Evolutionary conservation across 1,284 basidiomycete species (phyloP), one percentile per base, ranked within the genome.

Genomic region (Albatrellus sp.): DNA sequence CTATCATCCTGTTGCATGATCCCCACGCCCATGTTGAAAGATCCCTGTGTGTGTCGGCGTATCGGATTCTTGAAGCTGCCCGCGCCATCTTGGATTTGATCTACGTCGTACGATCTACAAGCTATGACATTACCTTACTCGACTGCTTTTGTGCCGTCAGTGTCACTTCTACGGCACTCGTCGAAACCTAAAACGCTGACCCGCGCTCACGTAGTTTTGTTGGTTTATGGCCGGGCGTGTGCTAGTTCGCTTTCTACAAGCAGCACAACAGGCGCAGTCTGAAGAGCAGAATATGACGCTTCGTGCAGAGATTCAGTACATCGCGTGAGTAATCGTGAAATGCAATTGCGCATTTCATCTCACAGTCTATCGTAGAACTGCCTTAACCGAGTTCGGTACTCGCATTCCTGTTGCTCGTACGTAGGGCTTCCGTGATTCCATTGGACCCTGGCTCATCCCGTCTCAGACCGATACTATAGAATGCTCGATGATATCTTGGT

Each of bases 181-280:
- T 17, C 16, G 16, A 35, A 35, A 5, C 5, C 13, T 35, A 35
- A 3, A 5, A 35, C 37, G 40, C 13, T 44, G 38, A 31, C 48
- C 24, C 19, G 53, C 40, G 35, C 52, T 24, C 41, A 40, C 49
- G 24, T 44, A 84, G 80, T 79, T 80, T 51, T 74, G 71, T 50
- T 85, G 80, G 77, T 82, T 80, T 55, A 67, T 72, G 46, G 70
- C 70, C 37, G 80, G 78, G 1, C 67, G 78, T 24, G 75, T 82
- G 5, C 65, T 86, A 20, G 69, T 75, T 6, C 70, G 80, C 11
- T 80, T 83, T 57, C 57, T 80, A 29, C 69, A 73, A 50, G 73
- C 73, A 34, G 74, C 77, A 5, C 64, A 74, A 24, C 71, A 77
- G 37, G 65, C 66, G 8, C 68, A 70, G 30, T 69, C 66, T 44